Conservation (phyloP, 139 green algal species). For the Micractinium sp. region DNA sequence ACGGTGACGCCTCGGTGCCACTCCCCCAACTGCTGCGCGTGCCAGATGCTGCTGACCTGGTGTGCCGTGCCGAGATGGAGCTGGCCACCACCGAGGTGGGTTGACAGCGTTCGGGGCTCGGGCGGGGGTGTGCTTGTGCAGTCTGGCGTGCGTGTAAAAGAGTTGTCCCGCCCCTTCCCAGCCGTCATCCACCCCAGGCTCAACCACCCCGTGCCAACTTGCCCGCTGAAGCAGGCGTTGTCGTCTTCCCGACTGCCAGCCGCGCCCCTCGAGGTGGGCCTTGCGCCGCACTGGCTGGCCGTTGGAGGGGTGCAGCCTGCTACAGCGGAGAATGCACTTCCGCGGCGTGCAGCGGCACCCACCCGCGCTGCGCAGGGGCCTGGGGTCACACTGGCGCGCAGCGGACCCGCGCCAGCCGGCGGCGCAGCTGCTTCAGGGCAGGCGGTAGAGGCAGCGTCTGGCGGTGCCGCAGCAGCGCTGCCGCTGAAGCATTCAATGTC, state of each 20-base stretch:
- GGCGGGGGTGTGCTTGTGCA: no score
- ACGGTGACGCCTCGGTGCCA: neutral
- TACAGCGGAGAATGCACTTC: slow-evolving; percentile 1
- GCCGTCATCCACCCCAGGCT: no score
- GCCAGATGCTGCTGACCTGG: neutral
- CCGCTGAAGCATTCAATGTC: slow-evolving; percentile 12
- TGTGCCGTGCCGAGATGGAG: neutral
- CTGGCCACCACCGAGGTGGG: neutral
- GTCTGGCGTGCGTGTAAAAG: no score
- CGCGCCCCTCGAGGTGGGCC: neutral
- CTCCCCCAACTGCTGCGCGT: neutral
- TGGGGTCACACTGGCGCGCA: neutral
- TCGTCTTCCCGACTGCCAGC: neutral
- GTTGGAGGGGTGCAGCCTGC: neutral
- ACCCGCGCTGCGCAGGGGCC: neutral
- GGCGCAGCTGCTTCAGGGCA: neutral
- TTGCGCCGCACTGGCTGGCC: slow-evolving; percentile 8
- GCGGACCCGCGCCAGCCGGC: neutral
- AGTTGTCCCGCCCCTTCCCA: no score
- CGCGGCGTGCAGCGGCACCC: neutral
- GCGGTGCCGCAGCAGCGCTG: neutral
- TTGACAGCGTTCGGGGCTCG: no score
- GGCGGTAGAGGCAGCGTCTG: neutral
- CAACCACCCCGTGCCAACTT: no score
- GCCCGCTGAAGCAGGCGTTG: neutral